Base-by-base conservation (phyloP, 1,139 yeast species). In the Debaryomyces coudertii region DNA sequence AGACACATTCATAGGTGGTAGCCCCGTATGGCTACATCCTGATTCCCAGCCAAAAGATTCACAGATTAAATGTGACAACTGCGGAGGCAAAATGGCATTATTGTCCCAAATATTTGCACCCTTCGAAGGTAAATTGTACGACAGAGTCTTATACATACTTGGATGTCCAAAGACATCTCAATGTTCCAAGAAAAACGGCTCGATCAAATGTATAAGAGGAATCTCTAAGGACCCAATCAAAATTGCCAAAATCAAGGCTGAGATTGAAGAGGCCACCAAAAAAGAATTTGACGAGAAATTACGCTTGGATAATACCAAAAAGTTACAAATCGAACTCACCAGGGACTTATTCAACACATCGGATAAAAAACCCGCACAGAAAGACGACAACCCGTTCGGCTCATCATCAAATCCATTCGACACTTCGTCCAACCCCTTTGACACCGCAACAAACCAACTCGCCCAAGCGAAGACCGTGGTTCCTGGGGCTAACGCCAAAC, bases 31-130 rank as follows among this genome's bases (percentile, higher is more conserved):
- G 75, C 66, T 86, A 38, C 77, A 79, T 48, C 75, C 77, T 2
- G 68, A 72, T 0, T 80, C 90, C 0, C 62, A 67, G 11, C 95
- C 96, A 0, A 64, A 74, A 8, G 68, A 68, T 3, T 76, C 75
- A 11, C 61, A 80, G 25, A 56, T 83, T 3, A 66, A 67, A 15
- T 93, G 99, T 69, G 80, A 77, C 43, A 76, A 76, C 48, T 93
- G 99, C 67, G 64, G 69, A 0, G 63, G 69, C 9, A 68, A 75
- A 27, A 73, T 90, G 85, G 82, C 88, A 7, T 67, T 92, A 42
- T 69, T 90, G 33, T 67, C 85, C 2, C 98, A 93, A 63, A 86
- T 93, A 1, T 85, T 77, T 65, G 86, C 96, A 1, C 95, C 95
- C 1, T 63, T 89, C 40, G 88, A 83, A 24, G 79, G 77, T 31